Evolutionary conservation across 2,329 filamentous ascomycete species (phyloP).

Genomic region (Bipolaris sorokiniana): DNA sequence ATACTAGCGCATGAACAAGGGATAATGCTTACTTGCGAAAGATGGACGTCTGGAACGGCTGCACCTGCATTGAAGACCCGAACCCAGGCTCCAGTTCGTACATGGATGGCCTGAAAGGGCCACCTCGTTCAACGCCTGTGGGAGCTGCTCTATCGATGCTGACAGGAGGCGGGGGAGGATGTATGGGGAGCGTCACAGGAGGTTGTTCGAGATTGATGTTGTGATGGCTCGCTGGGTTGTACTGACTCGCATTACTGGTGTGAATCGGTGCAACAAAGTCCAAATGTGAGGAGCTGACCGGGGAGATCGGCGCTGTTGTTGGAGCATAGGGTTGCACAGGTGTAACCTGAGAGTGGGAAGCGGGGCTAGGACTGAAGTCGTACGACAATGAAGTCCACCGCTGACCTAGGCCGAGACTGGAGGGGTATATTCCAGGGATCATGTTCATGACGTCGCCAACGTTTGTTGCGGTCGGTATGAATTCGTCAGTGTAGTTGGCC

Average conservation of each 20-base stretch:
- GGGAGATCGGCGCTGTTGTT: constrained; percentile 35
- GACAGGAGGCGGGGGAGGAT: constrained; percentile 36
- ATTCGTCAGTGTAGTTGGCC: constrained; percentile 50
- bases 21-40: constrained; percentile 55
- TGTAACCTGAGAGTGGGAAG: constrained; percentile 40
- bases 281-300: constrained; percentile 38
- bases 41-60: constrained; percentile 57
- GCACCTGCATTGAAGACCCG: constrained; percentile 44
- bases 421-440: constrained; percentile 56
- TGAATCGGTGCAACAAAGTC: constrained; percentile 44
- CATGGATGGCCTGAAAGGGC: constrained; percentile 55
- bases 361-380: constrained; percentile 43
- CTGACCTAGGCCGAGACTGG: constrained; percentile 36
- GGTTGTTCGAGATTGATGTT: constrained; percentile 43
- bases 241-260: constrained; percentile 34
- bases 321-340: constrained; percentile 44
- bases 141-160: constrained; percentile 40
- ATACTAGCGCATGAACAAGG: neutral
- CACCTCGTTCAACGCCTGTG: constrained; percentile 42
- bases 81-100: constrained; percentile 55
- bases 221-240: constrained; percentile 35
- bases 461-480: constrained; percentile 47
- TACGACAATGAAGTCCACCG: constrained; percentile 45
- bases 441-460: constrained; percentile 47
- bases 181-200: constrained; percentile 42